phyloP scores from a whole-genome alignment of 2,329 filamentous ascomycete species.

The Beauveria australis region DNA sequence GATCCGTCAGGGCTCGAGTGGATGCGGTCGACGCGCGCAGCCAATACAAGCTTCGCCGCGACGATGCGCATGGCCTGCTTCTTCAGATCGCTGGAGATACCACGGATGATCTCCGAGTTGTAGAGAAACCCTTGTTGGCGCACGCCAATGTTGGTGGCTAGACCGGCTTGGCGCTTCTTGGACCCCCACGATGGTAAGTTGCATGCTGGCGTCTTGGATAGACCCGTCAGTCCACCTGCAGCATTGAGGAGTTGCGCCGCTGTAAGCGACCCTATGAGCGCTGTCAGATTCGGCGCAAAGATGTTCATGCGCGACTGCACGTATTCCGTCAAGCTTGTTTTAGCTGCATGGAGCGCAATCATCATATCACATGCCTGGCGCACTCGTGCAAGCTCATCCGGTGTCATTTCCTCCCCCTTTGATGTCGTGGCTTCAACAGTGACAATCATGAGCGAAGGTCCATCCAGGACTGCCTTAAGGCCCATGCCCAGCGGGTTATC shows the following conservation, averaged over 20 bases:
- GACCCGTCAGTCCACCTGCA: constrained; percentile 76
- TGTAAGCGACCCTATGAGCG: constrained; percentile 82
- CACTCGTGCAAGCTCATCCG: constrained; percentile 67
- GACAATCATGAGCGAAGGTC: constrained; percentile 89
- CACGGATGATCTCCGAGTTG: constrained; percentile 80
- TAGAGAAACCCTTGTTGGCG: constrained; percentile 91
- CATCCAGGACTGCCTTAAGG: constrained; percentile 74
- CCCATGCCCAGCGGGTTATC: constrained; percentile 71
- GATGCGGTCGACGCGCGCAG: constrained; percentile 80
- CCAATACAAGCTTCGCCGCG: constrained; percentile 86
- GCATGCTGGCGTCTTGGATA: constrained; percentile 88
- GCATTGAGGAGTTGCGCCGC: constrained; percentile 96
- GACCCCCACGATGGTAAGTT: constrained; percentile 88
- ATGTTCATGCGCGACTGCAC: constrained; percentile 95
- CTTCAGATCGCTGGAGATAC: constrained; percentile 78
- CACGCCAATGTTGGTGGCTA: constrained; percentile 87
- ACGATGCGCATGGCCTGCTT: constrained; percentile 93
- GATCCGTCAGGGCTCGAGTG: constrained; percentile 76
- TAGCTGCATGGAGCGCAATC: constrained; percentile 78
- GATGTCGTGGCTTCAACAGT: constrained; percentile 90
- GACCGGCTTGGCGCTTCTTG: constrained; percentile 74
- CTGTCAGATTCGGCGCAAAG: constrained; percentile 89
- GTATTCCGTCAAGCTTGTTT: constrained; percentile 80
- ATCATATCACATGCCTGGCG: constrained; percentile 78
- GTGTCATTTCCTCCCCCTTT: constrained; percentile 66